Evolutionary conservation across 169 alveolate species (phyloP), one percentile per base, ranked within the genome.

Genomic region (Nephromyces sp.): DNA sequence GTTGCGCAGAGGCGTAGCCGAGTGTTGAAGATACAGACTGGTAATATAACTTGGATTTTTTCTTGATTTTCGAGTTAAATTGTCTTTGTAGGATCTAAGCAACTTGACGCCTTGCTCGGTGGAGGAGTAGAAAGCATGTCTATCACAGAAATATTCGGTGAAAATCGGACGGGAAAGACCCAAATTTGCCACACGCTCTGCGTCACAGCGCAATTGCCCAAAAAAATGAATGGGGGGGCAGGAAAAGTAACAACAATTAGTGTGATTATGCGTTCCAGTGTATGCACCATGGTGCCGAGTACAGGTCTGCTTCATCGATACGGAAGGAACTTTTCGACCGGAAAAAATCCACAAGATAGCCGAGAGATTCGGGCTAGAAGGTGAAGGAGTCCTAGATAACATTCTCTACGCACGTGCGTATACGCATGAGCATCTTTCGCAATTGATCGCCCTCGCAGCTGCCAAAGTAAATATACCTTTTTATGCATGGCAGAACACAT

Each of bases 241-340:
- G 88, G 88, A 53, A 97, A 96, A 87, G 97, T 97, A 34, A 5
- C 68, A 0, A 2, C 0, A 8, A 0, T 57, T 1, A 24, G 51
- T 64, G n/a, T 1, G 1, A 2, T 5, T 3, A 30, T 24, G 5
- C 6, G 2, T 3, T 6, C 5, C n/a, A n/a, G n/a, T n/a, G n/a
- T n/a, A n/a, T n/a, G n/a, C n/a, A n/a, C n/a, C n/a, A n/a, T n/a
- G n/a, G n/a, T n/a, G n/a, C n/a, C n/a, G n/a, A n/a, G 51, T 15
- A n/a, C 78, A 80, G 83, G 88, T 83, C 6, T 87, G 96, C 79
- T 97, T 97, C 92, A 94, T 97, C n/a, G 99, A 97, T 87, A 96
- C 99, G n/a, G 99, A 97, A 83, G 99, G 99, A 52, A 95, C 99
- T 27, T 97, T 97, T 83, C 89, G 99, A 30, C 99, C 99, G 0